Percentiles rank a stretch among this genome's conserved stretches.
phyloP scores from a whole-genome alignment of 257 asterid species.

The Solanum chilense region DNA sequence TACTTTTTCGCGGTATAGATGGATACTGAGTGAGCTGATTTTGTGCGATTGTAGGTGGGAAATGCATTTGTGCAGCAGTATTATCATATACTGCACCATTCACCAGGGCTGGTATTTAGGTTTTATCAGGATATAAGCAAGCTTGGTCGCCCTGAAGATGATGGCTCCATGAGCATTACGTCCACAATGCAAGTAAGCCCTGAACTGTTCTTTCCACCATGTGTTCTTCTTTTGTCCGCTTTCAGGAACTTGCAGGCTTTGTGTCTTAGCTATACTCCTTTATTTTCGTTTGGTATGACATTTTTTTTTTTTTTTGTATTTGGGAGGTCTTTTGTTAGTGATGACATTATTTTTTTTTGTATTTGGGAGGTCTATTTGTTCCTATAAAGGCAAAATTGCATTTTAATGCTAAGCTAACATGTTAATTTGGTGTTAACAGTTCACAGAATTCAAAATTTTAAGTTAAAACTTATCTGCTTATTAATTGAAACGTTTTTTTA shows the following conservation, averaged over 20 bases:
- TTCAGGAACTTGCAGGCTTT: not conserved
- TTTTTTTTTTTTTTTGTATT: not conserved
- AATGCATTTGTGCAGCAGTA: slow-evolving; percentile 66
- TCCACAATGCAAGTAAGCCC: slow-evolving; percentile 58
- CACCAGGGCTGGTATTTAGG: slow-evolving; percentile 46
- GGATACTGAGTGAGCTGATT: not conserved
- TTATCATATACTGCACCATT: slow-evolving; percentile 50
- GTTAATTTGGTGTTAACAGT: not conserved
- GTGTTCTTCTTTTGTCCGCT: not conserved
- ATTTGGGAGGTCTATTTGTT: not conserved
- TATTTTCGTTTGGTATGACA: not conserved
- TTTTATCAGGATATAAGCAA: slow-evolving; percentile 62
- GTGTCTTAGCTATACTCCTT: not conserved
- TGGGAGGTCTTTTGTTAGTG: not conserved
- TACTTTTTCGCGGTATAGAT: not conserved
- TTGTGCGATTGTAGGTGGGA: slow-evolving; percentile 40
- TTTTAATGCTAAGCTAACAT: not conserved
- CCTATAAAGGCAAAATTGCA: not conserved
- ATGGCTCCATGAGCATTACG: slow-evolving; percentile 59
- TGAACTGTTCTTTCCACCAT: not conserved
- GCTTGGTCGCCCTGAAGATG: slow-evolving; percentile 60
- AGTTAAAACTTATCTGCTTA: not conserved
- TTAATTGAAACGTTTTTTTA: not conserved
- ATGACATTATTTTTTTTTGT: not conserved
- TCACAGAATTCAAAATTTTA: not conserved